Evolutionary conservation across 257 asterid genomes (phyloP), one percentile per base, ranked within the genome.

Genomic region (Pogostemon cablin): DNA sequence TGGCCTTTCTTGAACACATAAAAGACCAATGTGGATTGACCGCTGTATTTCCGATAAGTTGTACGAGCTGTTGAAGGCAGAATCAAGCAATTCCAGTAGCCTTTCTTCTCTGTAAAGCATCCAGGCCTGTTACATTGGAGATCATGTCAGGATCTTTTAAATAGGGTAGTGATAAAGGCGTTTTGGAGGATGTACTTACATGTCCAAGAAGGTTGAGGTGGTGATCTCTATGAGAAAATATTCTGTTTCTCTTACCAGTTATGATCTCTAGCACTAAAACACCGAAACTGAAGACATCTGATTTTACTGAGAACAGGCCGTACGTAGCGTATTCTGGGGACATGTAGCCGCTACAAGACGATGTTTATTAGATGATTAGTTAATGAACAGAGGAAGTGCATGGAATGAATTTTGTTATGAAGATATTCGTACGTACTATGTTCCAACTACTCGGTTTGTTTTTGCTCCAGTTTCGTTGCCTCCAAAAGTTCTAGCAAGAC

Each of bases 271-370:
- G 59, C 40, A 76, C 62, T 7, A 84, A 2, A 0, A 81, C 84
- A 0, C 88, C 86, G 17, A 78, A 84, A 73, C 84, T 81, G 4
- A 74, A 84, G 7, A 81, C 83, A 53, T 84, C 84, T 6, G 84
- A 84, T 77, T 81, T 81, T 42, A 65, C 60, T 0, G 86, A 81
- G 34, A 73, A 84, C 11, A 73, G 41, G 7, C 84, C 84, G 1
- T 69, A 48, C 0, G 47, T 68, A 0, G 72, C 83, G 38, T 84
- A 84, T 10, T 84, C 86, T 0, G 88, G 85, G 4, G 88, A 71
- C 82, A 81, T 81, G 44, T 83, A 81, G 5, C 84, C 82, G 6
- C 81, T 84, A 48, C 81, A 68, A 20, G 25, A 48, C 9, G 7
- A 8, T 11, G 39, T 8, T 2, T 6, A 1, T 1, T 9, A 11